Conservation (phyloP, 805 yeast species). For the Kodamaea laetipori region DNA sequence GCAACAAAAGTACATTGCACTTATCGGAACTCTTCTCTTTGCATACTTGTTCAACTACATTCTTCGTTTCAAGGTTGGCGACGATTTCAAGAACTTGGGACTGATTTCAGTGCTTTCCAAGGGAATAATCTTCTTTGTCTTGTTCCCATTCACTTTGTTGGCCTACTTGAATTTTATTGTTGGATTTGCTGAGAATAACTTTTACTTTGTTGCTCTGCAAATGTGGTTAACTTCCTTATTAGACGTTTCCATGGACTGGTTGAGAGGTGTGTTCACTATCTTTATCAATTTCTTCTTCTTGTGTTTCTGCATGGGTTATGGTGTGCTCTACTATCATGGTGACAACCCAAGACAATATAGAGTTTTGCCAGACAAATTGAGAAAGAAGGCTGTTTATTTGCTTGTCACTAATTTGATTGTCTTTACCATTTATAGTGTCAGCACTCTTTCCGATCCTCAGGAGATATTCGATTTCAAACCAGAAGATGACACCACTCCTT, state of each 20-base stretch:
- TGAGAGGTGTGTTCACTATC: conserved; percentile 9
- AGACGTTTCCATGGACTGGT: conserved; percentile 8
- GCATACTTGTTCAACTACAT: conserved; percentile 28
- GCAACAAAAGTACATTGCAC: conserved; percentile 17
- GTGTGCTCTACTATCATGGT: conserved; percentile 31
- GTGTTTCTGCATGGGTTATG: conserved; percentile 38
- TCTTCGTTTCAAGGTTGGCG: conserved; percentile 27
- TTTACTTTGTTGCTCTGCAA: conserved; percentile 1
- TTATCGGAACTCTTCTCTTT: conserved; percentile 20
- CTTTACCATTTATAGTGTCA: not conserved
- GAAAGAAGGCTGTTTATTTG: not conserved
- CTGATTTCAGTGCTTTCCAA: conserved; percentile 31
- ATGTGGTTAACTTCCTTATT: not conserved
- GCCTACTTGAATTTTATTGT: not conserved
- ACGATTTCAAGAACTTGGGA: conserved; percentile 29
- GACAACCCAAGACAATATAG: conserved; percentile 26
- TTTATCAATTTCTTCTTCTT: conserved; percentile 20
- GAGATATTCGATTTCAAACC: too few species aligned
- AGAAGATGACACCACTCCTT: too few species aligned
- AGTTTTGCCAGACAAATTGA: conserved; percentile 21
- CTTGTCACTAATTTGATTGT: not conserved
- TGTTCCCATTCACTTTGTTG: conserved; percentile 22
- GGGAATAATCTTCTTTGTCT: conserved; percentile 27
- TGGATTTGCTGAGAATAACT: conserved; percentile 18
- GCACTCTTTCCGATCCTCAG: not conserved